Evolutionary conservation across 257 asterid genomes (phyloP).

Genomic region (Gardenia jasminoides): DNA sequence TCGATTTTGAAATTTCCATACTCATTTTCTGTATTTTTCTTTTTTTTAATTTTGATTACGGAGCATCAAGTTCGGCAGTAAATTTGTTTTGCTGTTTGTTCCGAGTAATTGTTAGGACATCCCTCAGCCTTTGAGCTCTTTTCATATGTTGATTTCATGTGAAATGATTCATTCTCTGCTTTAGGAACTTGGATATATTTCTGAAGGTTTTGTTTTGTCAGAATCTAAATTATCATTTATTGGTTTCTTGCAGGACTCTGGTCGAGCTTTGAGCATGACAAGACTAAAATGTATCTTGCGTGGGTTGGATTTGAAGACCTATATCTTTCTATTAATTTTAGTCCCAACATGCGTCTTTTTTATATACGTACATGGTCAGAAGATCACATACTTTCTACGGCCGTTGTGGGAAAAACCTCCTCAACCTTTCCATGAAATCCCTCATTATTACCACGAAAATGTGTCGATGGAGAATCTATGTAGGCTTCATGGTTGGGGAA

Average conservation of each 20-base stretch:
- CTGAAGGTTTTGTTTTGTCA: not conserved
- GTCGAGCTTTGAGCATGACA: slow-evolving; percentile 49
- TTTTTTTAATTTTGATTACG: not conserved
- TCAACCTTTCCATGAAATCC: slow-evolving; percentile 70
- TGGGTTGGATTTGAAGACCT: slow-evolving; percentile 58
- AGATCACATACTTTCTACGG: slow-evolving; percentile 71
- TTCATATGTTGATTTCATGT: not conserved
- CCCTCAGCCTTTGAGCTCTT: not conserved
- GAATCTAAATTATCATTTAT: not conserved
- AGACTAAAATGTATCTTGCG: slow-evolving; percentile 60
- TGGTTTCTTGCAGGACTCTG: slow-evolving; percentile 44
- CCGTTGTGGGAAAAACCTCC: slow-evolving; percentile 87
- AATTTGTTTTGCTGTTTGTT: not conserved
- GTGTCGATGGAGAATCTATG: slow-evolving; percentile 76
- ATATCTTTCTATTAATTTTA: slow-evolving; percentile 51
- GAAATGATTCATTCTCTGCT: not conserved
- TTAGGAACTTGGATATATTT: not conserved
- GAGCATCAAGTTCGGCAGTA: not conserved
- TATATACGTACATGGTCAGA: slow-evolving; percentile 71
- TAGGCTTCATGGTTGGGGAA: slow-evolving; percentile 80
- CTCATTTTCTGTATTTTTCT: not conserved
- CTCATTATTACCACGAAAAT: slow-evolving; percentile 76
- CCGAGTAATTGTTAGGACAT: not conserved
- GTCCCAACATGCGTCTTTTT: slow-evolving; percentile 51
- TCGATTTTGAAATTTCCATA: not conserved